Evolutionary conservation across 2,329 filamentous ascomycete genomes (phyloP), one percentile per base, ranked within the genome.

Genomic region (Byssochlamys sp.): DNA sequence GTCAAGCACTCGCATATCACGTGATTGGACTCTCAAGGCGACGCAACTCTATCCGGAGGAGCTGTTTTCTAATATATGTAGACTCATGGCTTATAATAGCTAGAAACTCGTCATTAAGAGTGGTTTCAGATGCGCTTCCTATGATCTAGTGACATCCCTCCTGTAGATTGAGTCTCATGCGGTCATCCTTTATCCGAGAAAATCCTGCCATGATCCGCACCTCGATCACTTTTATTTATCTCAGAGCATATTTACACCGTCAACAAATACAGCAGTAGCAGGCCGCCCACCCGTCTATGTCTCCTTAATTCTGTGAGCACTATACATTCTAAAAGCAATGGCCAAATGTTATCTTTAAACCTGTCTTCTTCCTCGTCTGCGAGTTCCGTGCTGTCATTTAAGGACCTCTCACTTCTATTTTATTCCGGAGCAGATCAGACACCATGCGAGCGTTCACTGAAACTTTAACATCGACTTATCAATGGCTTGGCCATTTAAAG

Each of bases 401-500:
- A 7, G 19, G 14, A 19, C 39, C 39, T 9, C 19, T 45, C 39
- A 7, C 39, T 31, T 45, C 14, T 14, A 45, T 45, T 39, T 4
- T 24, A 45, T 19, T n/a, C n/a, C 14, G n/a, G 19, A 24, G 7
- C 19, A 24, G 12, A 9, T 4, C n/a, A 45, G 19, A 3, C 39
- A 9, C 10, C 28, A 63, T 65, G 60, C 64, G 57, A 51, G 39
- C n/a, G 2, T 55, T 55, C 12, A 53, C 57, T 7, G 1, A 53
- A 28, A 4, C 35, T 4, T 19, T 54, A 26, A 31, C 25, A 51
- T 51, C 49, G 6, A 28, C n/a, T 33, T 55, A 33, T 54, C 51
- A 56, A 60, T 63, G 63, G 68, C 71, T 78, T 59, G 60, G 65
- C 29, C 61, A 68, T 1, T 71, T 85, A 29, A 85, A 82, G 65